Evolutionary conservation across 257 asterid species (phyloP).

Genomic region (Solanum ossicruentum): DNA sequence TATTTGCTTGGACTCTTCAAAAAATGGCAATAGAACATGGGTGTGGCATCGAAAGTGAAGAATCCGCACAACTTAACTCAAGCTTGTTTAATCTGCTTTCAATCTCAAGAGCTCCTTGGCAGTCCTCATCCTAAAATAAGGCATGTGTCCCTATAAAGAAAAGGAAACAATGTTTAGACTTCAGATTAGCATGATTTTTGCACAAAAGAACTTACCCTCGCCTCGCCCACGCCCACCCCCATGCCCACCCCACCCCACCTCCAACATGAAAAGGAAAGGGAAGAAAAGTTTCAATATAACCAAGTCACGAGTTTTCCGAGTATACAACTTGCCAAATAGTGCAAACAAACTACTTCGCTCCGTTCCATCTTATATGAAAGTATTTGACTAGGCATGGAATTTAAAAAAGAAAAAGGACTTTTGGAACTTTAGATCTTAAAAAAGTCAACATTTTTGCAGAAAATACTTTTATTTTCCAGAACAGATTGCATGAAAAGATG

Average conservation of each 20-base stretch:
- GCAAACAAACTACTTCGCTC: background rate
- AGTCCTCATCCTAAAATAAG: conserved; percentile 69
- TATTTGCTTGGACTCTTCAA: background rate
- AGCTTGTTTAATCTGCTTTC: conserved; percentile 52
- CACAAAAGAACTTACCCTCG: background rate
- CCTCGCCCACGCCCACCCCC: background rate
- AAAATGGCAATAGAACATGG: background rate
- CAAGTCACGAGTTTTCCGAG: background rate
- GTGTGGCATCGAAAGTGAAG: background rate
- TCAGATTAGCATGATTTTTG: background rate
- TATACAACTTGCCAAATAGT: background rate
- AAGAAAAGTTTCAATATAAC: background rate
- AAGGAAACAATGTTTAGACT: background rate
- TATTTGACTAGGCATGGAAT: background rate
- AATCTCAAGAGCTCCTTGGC: conserved; percentile 68
- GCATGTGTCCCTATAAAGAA: conserved; percentile 49
- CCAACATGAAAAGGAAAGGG: background rate
- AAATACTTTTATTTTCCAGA: background rate
- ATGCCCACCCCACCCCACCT: background rate
- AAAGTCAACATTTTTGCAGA: background rate
- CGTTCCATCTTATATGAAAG: background rate
- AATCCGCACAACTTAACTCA: background rate
- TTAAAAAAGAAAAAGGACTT: background rate
- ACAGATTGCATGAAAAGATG: background rate
- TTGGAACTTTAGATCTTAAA: background rate